Percentiles rank a stretch among this genome's conserved stretches.
Evolutionary conservation across 2,329 filamentous ascomycete genomes (phyloP).

Genomic region (Blastomyces gilchristii): DNA sequence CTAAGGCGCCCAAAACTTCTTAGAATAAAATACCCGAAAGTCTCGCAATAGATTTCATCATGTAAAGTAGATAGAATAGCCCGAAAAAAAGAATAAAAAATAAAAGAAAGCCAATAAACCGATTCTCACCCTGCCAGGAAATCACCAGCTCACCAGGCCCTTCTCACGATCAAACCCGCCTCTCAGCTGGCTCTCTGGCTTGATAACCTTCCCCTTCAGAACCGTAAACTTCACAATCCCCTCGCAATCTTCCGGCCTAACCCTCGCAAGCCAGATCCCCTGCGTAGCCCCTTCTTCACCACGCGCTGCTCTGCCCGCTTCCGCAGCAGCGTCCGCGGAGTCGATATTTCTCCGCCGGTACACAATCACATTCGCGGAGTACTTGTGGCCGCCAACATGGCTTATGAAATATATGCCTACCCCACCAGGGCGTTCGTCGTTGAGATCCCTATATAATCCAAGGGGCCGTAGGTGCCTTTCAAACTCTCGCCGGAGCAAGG

Average conservation of each 20-base stretch:
- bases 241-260: conserved; percentile 82
- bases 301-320: conserved; percentile 26
- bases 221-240: conserved; percentile 84
- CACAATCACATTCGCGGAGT: conserved; percentile 85
- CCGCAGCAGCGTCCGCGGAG: conserved; percentile 12
- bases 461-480: conserved; percentile 78
- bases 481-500: conserved; percentile 76
- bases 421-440: conserved; percentile 81
- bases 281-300: conserved; percentile 56
- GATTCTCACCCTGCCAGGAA: background rate
- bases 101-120: background rate
- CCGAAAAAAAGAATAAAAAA: background rate
- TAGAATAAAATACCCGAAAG: background rate
- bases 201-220: conserved; percentile 85
- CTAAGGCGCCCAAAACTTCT: background rate
- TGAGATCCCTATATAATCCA: conserved; percentile 73
- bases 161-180: conserved; percentile 80
- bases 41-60: background rate
- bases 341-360: conserved; percentile 53
- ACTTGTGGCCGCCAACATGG: conserved; percentile 95
- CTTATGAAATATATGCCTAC: conserved; percentile 95
- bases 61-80: background rate
- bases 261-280: conserved; percentile 84
- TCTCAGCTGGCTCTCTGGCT: conserved; percentile 72
- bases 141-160: conserved; percentile 77